phyloP scores from a whole-genome alignment of 306 rosid species.

The Alnus glutinosa region DNA sequence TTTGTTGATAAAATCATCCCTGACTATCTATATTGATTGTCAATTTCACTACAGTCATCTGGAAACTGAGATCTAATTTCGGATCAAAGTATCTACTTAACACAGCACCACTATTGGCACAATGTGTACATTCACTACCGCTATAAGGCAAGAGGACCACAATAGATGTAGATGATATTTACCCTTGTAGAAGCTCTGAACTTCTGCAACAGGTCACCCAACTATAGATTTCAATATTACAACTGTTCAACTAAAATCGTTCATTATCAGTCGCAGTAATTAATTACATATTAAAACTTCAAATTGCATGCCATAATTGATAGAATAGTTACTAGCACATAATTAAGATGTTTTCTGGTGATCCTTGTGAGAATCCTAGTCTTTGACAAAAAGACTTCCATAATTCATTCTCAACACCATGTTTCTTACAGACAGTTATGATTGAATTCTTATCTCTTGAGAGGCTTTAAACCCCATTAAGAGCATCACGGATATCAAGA shows the following conservation, averaged over 20 bases:
- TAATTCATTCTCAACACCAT: neutral
- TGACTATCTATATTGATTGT: slow-evolving; percentile 4
- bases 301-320: neutral
- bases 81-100: neutral
- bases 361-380: neutral
- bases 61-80: neutral
- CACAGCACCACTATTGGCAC: slow-evolving; percentile 6
- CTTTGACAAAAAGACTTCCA: neutral
- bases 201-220: neutral
- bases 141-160: slow-evolving; percentile 6
- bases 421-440: neutral
- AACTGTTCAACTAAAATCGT: slow-evolving; percentile 18
- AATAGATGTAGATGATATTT: slow-evolving; percentile 21
- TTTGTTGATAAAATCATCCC: neutral
- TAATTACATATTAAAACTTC: neutral
- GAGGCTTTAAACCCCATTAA: neutral
- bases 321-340: neutral
- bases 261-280: neutral
- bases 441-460: neutral
- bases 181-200: neutral
- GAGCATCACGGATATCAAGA: neutral
- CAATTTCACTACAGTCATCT: neutral
- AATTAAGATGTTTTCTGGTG: neutral
- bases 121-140: slow-evolving; percentile 17
- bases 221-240: slow-evolving; percentile 4